Evolutionary conservation across 75 land plant genomes (phyloP).

Genomic region (Selaginella tamariscina): DNA sequence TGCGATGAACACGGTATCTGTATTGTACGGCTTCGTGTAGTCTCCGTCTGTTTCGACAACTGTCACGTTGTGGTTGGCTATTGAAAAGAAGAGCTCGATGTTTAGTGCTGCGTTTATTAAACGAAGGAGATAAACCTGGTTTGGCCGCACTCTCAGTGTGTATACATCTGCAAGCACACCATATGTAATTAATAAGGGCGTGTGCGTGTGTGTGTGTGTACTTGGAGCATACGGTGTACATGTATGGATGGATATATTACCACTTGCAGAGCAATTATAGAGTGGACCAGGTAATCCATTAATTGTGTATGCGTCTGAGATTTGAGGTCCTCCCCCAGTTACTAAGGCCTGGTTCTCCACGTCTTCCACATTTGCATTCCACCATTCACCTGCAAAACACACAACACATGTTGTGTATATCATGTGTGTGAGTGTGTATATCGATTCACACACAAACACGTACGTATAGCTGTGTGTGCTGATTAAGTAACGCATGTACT

Average conservation of each 20-base stretch:
- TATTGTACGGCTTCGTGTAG: conserved; percentile 42
- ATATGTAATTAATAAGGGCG: neutral
- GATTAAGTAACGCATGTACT: no score
- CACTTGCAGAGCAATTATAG: conserved; percentile 43
- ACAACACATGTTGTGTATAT: neutral
- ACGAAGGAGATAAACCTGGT: neutral
- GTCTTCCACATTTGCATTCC: conserved; percentile 40
- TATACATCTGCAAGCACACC: conserved; percentile 1
- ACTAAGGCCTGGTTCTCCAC: conserved; percentile 24
- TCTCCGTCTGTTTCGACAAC: conserved; percentile 50
- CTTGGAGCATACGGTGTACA: no score
- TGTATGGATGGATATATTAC: no score
- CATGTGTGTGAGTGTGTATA: no score
- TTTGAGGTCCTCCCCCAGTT: conserved; percentile 24
- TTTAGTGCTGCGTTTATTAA: conserved; percentile 6
- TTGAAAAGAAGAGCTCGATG: conserved; percentile 20
- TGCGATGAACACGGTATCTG: conserved; percentile 30
- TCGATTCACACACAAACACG: no score
- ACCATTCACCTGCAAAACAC: conserved; percentile 52
- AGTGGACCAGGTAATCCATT: conserved; percentile 55
- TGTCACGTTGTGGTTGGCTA: conserved; percentile 33
- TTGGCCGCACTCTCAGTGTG: neutral
- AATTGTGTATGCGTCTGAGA: conserved; percentile 39
- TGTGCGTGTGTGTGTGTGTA: neutral
- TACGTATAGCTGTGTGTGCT: no score